phyloP scores from a whole-genome alignment of 495 filamentous ascomycete species.

The Pyrenula aspistea region DNA sequence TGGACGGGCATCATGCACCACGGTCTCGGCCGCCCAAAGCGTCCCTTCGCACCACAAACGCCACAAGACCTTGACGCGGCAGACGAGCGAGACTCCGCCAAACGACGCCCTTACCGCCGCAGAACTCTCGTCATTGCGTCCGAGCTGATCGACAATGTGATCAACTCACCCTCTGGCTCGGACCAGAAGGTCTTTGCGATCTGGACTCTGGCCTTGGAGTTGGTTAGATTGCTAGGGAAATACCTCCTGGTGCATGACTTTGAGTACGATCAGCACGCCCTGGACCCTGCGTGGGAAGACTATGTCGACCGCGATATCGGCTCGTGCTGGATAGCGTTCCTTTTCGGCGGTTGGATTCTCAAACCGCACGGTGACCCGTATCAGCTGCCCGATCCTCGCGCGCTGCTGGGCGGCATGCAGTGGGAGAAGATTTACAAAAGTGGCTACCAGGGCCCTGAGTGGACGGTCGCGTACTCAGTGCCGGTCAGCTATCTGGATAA shows the following conservation, averaged over 20 bases:
- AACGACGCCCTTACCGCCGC: background rate
- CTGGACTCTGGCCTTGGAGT: background rate
- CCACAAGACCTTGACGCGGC: background rate
- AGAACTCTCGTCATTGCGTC: background rate
- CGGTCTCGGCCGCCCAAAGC: background rate
- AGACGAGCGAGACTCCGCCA: background rate
- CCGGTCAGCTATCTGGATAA: background rate
- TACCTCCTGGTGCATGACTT: background rate
- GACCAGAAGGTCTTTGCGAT: background rate
- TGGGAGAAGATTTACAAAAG: background rate
- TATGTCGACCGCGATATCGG: background rate
- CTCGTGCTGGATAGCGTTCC: background rate
- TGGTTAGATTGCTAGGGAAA: background rate
- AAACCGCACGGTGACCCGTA: background rate
- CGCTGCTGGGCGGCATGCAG: background rate
- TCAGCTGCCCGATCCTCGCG: background rate
- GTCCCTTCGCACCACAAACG: background rate
- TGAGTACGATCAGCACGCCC: background rate
- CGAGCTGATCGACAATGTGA: background rate
- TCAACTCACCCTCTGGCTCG: background rate
- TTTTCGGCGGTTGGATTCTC: background rate
- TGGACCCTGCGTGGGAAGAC: background rate
- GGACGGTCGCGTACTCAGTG: background rate
- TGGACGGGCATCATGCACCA: background rate
- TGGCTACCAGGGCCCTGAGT: background rate